A percentile compares a stretch with the other conserved stretches of the same genome.
Evolutionary conservation across 2,329 filamentous ascomycete species (phyloP).

Genomic region (Penicillium sp.): DNA sequence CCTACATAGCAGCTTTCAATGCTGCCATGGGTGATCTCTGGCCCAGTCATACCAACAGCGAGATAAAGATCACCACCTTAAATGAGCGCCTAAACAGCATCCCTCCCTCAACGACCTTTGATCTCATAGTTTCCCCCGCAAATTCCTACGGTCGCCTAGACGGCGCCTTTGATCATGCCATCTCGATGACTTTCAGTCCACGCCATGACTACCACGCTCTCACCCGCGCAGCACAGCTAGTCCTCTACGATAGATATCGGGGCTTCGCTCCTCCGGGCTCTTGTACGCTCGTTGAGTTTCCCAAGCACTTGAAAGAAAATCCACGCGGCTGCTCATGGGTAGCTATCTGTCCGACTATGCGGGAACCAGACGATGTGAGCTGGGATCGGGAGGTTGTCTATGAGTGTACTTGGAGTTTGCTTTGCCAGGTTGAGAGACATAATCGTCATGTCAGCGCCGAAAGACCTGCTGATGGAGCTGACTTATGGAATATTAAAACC

Average conservation of each 20-base stretch:
- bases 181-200: constrained; percentile 49
- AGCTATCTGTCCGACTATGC: constrained; percentile 57
- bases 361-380: constrained; percentile 42
- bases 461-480: background rate
- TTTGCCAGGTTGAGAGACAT: constrained; percentile 51
- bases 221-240: constrained; percentile 46
- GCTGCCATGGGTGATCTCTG: constrained; percentile 32
- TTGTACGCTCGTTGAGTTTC: constrained; percentile 51
- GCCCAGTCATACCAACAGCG: constrained; percentile 31
- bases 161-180: constrained; percentile 57
- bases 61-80: constrained; percentile 37
- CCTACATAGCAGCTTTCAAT: constrained; percentile 44
- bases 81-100: constrained; percentile 43
- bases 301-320: constrained; percentile 41
- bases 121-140: constrained; percentile 55
- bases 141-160: constrained; percentile 58
- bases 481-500: constrained; percentile 36
- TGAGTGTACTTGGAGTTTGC: constrained; percentile 54
- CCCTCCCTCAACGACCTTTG: constrained; percentile 39
- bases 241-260: constrained; percentile 49
- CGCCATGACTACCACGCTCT: constrained; percentile 49
- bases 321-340: constrained; percentile 46
- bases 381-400: constrained; percentile 58
- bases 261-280: constrained; percentile 54
- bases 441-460: constrained; percentile 35